Conservation (phyloP, 2,329 filamentous ascomycete species). For the Paraphoma chrysanthemicola region DNA sequence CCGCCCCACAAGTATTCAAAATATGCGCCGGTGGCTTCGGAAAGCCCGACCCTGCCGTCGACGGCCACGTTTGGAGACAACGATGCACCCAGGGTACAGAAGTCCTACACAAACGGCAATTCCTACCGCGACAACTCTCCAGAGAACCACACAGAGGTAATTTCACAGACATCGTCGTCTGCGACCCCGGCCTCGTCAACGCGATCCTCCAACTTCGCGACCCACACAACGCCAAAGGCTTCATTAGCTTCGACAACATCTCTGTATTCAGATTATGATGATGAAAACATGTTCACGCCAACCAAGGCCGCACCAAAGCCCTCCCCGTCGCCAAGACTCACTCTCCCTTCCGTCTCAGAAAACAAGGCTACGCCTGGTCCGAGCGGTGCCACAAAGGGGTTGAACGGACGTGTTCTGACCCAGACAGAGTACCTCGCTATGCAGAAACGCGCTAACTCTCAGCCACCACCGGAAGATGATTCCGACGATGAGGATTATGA, state of each 20-base stretch:
- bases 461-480: constrained; percentile 34
- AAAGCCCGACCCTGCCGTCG: constrained; percentile 39
- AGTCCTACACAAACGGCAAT: constrained; percentile 35
- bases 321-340: constrained; percentile 6
- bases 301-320: constrained; percentile 16
- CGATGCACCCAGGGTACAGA: constrained; percentile 34
- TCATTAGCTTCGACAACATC: constrained; percentile 24
- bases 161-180: constrained; percentile 39
- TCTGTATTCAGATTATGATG: constrained; percentile 27
- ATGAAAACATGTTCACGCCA: constrained; percentile 42
- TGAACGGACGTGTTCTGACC: constrained; percentile 39
- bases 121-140: constrained; percentile 28
- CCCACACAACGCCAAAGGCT: constrained; percentile 39
- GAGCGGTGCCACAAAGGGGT: constrained; percentile 11
- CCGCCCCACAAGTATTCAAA: constrained; percentile 43
- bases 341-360: constrained; percentile 12
- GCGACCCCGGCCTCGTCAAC: constrained; percentile 37
- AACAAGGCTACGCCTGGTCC: constrained; percentile 16
- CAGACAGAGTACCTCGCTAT: constrained; percentile 42
- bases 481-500: constrained; percentile 47
- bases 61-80: constrained; percentile 34
- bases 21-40: constrained; percentile 42
- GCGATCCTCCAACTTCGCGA: constrained; percentile 39
- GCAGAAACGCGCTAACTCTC: constrained; percentile 32
- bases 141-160: constrained; percentile 23